These are phyloP conservation scores for Exophiala xenobiotica DNA, from an alignment of 2,329 filamentous ascomycete genomes.

Conservation along the genomic window DNA sequence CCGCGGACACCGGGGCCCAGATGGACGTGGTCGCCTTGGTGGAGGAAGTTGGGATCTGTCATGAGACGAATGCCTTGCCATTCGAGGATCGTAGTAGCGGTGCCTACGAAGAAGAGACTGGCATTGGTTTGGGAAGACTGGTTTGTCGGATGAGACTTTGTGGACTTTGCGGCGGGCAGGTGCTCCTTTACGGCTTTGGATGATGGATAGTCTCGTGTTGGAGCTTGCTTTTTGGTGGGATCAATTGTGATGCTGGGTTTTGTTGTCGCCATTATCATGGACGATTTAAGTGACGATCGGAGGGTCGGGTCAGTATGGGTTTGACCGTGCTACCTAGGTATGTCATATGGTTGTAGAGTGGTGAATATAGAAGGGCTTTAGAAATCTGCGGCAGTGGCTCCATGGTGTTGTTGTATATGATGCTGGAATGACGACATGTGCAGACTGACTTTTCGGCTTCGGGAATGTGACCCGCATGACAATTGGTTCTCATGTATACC, in stretches of 20 bases:
- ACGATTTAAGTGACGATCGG: too few species aligned
- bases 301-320: too few species aligned
- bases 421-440: background rate
- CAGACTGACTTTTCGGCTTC: too few species aligned
- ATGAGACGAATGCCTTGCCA: slow-evolving; percentile 42
- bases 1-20: slow-evolving; percentile 62
- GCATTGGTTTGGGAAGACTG: slow-evolving; percentile 36
- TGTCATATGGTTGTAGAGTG: too few species aligned
- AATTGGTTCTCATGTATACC: background rate
- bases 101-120: slow-evolving; percentile 42
- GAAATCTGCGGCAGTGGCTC: too few species aligned
- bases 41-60: slow-evolving; percentile 62
- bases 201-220: slow-evolving; percentile 40
- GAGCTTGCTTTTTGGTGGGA: slow-evolving; percentile 32
- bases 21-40: slow-evolving; percentile 65
- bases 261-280: slow-evolving; percentile 15
- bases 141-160: slow-evolving; percentile 40
- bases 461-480: background rate
- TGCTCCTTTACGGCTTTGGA: slow-evolving; percentile 32
- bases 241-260: slow-evolving; percentile 18
- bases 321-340: too few species aligned
- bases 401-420: too few species aligned
- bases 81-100: slow-evolving; percentile 42
- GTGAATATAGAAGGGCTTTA: background rate
- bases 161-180: slow-evolving; percentile 47